Evolutionary conservation across 805 yeast species (phyloP).

Genomic region (Myxozyma sirexii): DNA sequence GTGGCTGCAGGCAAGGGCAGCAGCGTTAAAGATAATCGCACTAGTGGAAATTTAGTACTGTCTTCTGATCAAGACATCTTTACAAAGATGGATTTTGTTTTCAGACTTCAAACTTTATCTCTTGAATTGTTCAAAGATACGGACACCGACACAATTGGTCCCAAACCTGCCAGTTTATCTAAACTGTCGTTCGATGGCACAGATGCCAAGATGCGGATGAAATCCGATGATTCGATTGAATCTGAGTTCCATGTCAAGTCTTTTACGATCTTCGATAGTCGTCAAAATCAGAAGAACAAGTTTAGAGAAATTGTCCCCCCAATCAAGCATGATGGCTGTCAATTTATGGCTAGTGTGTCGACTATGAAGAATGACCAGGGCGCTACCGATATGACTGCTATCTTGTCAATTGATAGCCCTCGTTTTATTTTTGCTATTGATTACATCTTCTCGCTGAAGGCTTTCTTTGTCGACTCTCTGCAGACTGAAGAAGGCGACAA

Average conservation of each 20-base stretch:
- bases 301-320: slow-evolving; percentile 83
- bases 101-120: slow-evolving; percentile 29
- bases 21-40: slow-evolving; percentile 3
- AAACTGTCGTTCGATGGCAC: slow-evolving; percentile 62
- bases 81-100: slow-evolving; percentile 36
- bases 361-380: slow-evolving; percentile 35
- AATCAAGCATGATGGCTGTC: slow-evolving; percentile 62
- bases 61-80: slow-evolving; percentile 9
- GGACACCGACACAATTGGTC: slow-evolving; percentile 22
- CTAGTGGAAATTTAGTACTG: neutral
- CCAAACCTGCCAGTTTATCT: slow-evolving; percentile 48
- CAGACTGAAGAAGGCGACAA: slow-evolving; percentile 32
- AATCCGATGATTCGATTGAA: slow-evolving; percentile 56
- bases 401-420: slow-evolving; percentile 77
- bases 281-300: slow-evolving; percentile 63
- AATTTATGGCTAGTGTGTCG: slow-evolving; percentile 65
- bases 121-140: slow-evolving; percentile 40
- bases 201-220: slow-evolving; percentile 54
- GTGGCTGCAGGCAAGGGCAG: neutral
- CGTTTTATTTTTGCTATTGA: slow-evolving; percentile 81
- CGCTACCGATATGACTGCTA: slow-evolving; percentile 52
- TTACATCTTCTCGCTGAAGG: slow-evolving; percentile 74
- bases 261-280: slow-evolving; percentile 74
- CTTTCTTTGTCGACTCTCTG: slow-evolving; percentile 54
- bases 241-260: slow-evolving; percentile 69